phyloP scores from a whole-genome alignment of 2,329 filamentous ascomycete species.

The Phyllosticta citribraziliensis region DNA sequence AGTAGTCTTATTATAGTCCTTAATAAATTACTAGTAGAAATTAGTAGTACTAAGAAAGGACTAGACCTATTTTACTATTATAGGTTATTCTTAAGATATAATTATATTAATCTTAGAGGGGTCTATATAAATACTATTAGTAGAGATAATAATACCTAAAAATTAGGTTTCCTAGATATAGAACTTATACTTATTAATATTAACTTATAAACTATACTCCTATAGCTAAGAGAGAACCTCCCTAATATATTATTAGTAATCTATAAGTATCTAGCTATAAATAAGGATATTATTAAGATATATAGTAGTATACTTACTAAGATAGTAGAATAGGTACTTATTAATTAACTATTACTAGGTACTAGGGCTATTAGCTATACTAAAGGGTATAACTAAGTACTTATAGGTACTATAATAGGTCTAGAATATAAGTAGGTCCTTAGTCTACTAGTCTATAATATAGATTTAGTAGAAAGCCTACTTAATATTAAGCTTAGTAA shows the following conservation, averaged over 20 bases:
- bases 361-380: conserved; percentile 11
- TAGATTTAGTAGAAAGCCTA: conserved; percentile 10
- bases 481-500: conserved; percentile 13
- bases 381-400: conserved; percentile 14
- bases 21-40: conserved; percentile 5
- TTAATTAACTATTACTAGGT: conserved; percentile 14
- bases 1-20: neutral
- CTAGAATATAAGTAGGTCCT: conserved; percentile 10
- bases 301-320: conserved; percentile 12
- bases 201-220: conserved; percentile 1
- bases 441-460: conserved; percentile 10
- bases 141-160: conserved; percentile 12
- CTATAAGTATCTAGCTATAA: conserved; percentile 2
- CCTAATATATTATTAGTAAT: conserved; percentile 9
- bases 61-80: conserved; percentile 6
- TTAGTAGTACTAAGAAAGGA: conserved; percentile 12
- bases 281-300: conserved; percentile 16
- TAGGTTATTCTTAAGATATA: neutral
- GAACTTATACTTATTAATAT: conserved; percentile 12
- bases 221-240: conserved; percentile 6
- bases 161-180: conserved; percentile 7
- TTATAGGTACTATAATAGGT: conserved; percentile 11
- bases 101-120: conserved; percentile 11
- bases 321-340: conserved; percentile 8
- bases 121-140: conserved; percentile 4